Base-by-base conservation (phyloP, 2,329 filamentous ascomycete species). In the Ramichloridium luteum region DNA sequence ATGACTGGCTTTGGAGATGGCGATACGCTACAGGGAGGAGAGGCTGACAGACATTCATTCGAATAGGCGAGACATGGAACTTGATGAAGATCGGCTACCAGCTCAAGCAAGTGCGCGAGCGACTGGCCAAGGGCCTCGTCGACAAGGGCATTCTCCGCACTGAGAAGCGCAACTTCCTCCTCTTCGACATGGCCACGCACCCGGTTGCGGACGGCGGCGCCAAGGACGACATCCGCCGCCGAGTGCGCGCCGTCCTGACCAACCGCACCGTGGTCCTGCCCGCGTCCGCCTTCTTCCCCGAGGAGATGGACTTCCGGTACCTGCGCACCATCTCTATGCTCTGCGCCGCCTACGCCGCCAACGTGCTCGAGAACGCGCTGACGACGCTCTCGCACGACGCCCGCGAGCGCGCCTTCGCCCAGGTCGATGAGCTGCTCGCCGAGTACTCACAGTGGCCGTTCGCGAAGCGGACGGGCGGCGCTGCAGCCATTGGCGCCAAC, bases 71-170 rank as follows among this genome's bases (percentile, higher is more conserved):
- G 62, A 98, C 90, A 34, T 98, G 90, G 90, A 98, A 98, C 57
- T 67, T 98, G 44, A 96, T 98, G 90, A 98, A 98, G 69, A 98
- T 98, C 50, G 90, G 90, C 57, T 98, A 98, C 62, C 90, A 98
- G 67, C 72, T 98, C 49, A 98, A 98, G 67, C 90, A 98, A 70
- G 90, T 98, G 37, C 85, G 90, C 55, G 90, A 98, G 66, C 82
- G 90, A 36, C 72, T 98, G 35, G 88, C 86, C 53, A 98, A 98
- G 63, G 90, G 90, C 18, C 74, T 98, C 27, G 90, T 98, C 43
- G 90, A 98, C 66, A 98, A 98, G 66, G 90, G 90, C 53, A 93
- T 98, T 56, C 74, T 98, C 36, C 83, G 90, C 49, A 98, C 90
- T 39, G 90, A 98, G 62, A 98, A 98, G 69, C 84, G 85, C 62